These are phyloP conservation scores for Cyanidium caldarium DNA, from an alignment of 23 red algal species.

Conservation along the genomic window DNA sequence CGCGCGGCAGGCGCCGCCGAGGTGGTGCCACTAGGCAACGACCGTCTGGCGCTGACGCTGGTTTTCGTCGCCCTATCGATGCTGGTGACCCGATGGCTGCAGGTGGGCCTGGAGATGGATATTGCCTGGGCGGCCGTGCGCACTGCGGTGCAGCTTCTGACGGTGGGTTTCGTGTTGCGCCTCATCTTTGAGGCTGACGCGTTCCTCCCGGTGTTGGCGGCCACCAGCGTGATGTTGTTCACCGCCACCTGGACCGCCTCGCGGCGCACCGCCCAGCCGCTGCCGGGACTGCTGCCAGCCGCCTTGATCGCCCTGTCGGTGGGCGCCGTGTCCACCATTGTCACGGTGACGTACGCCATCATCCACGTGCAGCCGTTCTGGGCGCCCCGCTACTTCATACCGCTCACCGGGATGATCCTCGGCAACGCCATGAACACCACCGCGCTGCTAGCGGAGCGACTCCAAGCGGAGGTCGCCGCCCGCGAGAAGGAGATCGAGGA, in stretches of 20 bases:
- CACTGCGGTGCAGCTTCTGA: conserved; percentile 39
- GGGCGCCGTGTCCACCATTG: conserved; percentile 12
- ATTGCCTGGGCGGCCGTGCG: conserved; percentile 42
- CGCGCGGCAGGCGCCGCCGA: background rate
- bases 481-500: conserved; percentile 33
- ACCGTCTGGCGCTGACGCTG: background rate
- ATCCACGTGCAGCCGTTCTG: conserved; percentile 35
- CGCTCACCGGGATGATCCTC: conserved; percentile 71
- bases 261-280: conserved; percentile 20
- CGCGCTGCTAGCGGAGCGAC: conserved; percentile 5
- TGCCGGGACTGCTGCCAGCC: conserved; percentile 15
- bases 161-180: conserved; percentile 56
- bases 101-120: conserved; percentile 36
- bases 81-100: background rate
- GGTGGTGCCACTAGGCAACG: background rate
- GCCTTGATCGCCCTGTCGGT: conserved; percentile 15
- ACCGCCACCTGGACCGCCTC: conserved; percentile 44
- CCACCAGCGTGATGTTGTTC: conserved; percentile 43
- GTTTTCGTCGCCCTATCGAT: background rate
- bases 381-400: conserved; percentile 63
- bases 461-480: conserved; percentile 4
- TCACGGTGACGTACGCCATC: conserved; percentile 10
- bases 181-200: conserved; percentile 43
- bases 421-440: conserved; percentile 53
- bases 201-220: conserved; percentile 22